Evolutionary conservation across 495 filamentous ascomycete genomes (phyloP).

Genomic region (Viridothelium virens): DNA sequence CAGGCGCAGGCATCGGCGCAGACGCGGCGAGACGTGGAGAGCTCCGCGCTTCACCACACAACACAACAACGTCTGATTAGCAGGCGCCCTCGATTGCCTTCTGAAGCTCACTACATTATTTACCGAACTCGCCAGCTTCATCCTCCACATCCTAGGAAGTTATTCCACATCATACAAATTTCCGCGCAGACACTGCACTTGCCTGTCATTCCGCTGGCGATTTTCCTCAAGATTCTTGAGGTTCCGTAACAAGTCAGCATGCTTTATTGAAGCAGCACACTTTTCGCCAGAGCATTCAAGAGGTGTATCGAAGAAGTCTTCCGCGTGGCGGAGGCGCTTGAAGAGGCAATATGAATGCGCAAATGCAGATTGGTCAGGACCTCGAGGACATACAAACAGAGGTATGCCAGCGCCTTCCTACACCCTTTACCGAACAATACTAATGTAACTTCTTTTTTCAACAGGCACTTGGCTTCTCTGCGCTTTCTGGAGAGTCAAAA

Average conservation of each 20-base stretch:
- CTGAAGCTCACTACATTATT: not conserved
- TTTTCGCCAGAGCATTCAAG: not conserved
- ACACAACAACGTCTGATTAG: not conserved
- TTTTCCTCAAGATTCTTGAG: not conserved
- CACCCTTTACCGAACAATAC: slow-evolving; percentile 3
- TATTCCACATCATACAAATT: too few species aligned
- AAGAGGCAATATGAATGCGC: slow-evolving; percentile 17
- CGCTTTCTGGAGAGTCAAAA: slow-evolving; percentile 71
- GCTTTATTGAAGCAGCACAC: not conserved
- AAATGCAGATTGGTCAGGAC: slow-evolving; percentile 46
- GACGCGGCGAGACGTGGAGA: not conserved
- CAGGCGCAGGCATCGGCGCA: not conserved
- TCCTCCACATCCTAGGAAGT: too few species aligned
- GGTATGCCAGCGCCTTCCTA: slow-evolving; percentile 27
- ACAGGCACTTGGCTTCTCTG: slow-evolving; percentile 75
- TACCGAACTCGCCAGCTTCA: too few species aligned
- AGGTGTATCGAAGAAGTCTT: slow-evolving; percentile 29
- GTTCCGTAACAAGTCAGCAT: not conserved
- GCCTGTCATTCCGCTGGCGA: not conserved
- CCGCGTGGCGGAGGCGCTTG: slow-evolving; percentile 31
- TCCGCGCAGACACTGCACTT: not conserved
- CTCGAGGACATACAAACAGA: slow-evolving; percentile 55
- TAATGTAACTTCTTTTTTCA: slow-evolving; percentile 7
- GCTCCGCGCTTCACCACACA: not conserved
- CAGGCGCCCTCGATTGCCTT: slow-evolving; percentile 48